These are phyloP conservation scores for Thermothelomyces thermophilus DNA, from an alignment of 2,329 filamentous ascomycete species.

Conservation along the genomic window DNA sequence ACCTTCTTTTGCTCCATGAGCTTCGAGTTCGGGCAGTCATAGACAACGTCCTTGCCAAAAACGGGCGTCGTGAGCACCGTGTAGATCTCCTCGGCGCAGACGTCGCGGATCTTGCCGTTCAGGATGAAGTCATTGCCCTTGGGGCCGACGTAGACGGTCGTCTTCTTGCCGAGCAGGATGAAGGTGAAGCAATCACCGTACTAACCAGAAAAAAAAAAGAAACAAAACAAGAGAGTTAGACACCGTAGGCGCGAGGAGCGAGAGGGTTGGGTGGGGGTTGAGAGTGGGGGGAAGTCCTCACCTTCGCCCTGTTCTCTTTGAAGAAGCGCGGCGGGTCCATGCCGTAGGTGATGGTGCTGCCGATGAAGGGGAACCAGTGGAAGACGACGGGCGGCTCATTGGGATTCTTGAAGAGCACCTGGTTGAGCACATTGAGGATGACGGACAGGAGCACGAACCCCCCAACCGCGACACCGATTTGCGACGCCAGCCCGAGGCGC, in stretches of 20 bases:
- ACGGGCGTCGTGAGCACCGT: slow-evolving; percentile 45
- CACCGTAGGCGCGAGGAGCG: neutral
- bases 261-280: neutral
- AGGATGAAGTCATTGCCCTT: slow-evolving; percentile 51
- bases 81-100: slow-evolving; percentile 51
- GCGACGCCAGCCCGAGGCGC: slow-evolving; percentile 40
- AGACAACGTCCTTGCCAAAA: slow-evolving; percentile 74
- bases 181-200: slow-evolving; percentile 51
- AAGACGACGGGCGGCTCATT: slow-evolving; percentile 78
- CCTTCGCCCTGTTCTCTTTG: slow-evolving; percentile 61
- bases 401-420: slow-evolving; percentile 74
- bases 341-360: slow-evolving; percentile 88
- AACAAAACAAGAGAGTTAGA: neutral
- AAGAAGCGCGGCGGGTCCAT: slow-evolving; percentile 93
- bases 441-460: slow-evolving; percentile 50
- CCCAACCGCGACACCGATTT: slow-evolving; percentile 40
- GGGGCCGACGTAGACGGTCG: slow-evolving; percentile 44
- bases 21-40: slow-evolving; percentile 78
- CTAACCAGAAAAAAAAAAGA: slow-evolving; percentile 26
- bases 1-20: slow-evolving; percentile 88
- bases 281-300: slow-evolving; percentile 30
- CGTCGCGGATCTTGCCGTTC: slow-evolving; percentile 46
- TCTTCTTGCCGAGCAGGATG: slow-evolving; percentile 44
- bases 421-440: slow-evolving; percentile 69
- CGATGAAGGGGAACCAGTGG: slow-evolving; percentile 75